Evolutionary conservation across 2,329 filamentous ascomycete genomes (phyloP).

Genomic region (Sclerotinia subarctica): DNA sequence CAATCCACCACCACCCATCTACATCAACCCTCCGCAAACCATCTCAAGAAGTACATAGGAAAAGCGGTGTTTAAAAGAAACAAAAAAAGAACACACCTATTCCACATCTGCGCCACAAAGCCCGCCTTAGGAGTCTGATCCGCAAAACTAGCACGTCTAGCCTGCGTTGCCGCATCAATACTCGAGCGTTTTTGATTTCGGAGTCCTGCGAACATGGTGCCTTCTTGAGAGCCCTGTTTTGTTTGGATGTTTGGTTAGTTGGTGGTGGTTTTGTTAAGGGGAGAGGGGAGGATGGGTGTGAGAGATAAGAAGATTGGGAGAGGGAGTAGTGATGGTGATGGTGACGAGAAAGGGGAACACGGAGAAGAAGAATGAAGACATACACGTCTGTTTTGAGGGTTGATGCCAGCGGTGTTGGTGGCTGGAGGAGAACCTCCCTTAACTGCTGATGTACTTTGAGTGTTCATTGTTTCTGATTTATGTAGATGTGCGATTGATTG

Average conservation of each 20-base stretch:
- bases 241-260: background rate
- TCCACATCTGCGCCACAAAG: conserved; percentile 39
- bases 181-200: conserved; percentile 45
- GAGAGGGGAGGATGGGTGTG: background rate
- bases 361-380: conserved; percentile 5
- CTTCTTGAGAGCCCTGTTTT: conserved; percentile 24
- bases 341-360: background rate
- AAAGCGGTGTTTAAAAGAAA: no score
- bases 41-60: no score
- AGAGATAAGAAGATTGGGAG: no score
- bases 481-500: background rate
- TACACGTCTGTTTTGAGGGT: conserved; percentile 26
- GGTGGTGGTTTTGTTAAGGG: background rate
- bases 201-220: conserved; percentile 40
- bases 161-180: conserved; percentile 38
- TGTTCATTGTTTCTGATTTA: background rate
- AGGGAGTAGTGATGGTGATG: background rate
- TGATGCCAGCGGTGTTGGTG: conserved; percentile 29
- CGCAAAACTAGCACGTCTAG: conserved; percentile 43
- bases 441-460: conserved; percentile 26
- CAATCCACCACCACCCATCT: no score
- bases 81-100: conserved; percentile 31
- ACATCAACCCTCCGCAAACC: no score
- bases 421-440: conserved; percentile 31
- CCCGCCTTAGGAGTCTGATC: conserved; percentile 44